Percentiles rank a stretch among this genome's conserved stretches.
Conservation (phyloP, 345 rosid species). For the Geranium rotundifolium region DNA sequence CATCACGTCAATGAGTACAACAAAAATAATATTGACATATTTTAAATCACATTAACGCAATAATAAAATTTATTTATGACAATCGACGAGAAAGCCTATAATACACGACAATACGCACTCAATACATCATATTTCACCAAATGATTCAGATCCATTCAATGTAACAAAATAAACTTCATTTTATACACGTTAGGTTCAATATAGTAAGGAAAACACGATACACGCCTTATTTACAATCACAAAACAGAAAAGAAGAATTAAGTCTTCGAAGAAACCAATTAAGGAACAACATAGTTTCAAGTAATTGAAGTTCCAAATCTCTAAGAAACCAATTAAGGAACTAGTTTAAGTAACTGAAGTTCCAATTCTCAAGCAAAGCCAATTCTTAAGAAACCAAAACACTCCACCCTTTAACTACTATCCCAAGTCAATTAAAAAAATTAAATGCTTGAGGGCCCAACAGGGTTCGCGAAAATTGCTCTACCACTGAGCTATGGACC, state of each 20-base stretch:
- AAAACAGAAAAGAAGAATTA: no score
- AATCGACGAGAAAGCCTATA: background rate
- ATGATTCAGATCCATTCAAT: background rate
- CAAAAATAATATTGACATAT: background rate
- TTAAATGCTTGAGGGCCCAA: constrained; percentile 20
- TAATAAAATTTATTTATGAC: background rate
- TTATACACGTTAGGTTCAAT: background rate
- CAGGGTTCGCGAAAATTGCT: constrained; percentile 52
- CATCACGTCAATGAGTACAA: constrained; percentile 1
- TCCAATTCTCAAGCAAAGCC: no score
- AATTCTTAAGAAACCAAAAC: no score
- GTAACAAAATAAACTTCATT: background rate
- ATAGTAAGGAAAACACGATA: background rate
- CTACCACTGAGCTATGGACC: constrained; percentile 90
- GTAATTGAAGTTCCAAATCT: background rate
- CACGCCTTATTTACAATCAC: background rate
- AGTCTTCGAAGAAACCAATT: background rate
- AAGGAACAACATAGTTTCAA: background rate
- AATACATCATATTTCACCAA: background rate
- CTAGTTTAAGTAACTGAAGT: no score
- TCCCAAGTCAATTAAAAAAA: no score
- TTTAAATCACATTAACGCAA: background rate
- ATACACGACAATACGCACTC: background rate
- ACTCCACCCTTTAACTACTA: no score
- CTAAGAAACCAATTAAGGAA: no score